Evolutionary conservation across 306 rosid species (phyloP).

Genomic region (Sicyos edulis): DNA sequence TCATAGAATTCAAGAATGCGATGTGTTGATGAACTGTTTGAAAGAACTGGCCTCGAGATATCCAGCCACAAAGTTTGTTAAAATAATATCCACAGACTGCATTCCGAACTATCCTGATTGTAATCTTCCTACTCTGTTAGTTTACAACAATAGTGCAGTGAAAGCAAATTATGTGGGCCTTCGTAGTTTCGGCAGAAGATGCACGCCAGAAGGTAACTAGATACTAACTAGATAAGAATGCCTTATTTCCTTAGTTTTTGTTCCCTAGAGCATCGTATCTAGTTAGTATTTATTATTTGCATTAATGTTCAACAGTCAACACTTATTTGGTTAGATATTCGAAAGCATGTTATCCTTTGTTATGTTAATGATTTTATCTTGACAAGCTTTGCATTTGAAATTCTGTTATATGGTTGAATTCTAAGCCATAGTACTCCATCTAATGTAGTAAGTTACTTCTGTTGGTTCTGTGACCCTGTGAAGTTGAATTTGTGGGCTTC

Average conservation of each 20-base stretch:
- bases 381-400: background rate
- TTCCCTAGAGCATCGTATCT: background rate
- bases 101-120: conserved; percentile 87
- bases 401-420: background rate
- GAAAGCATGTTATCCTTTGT: background rate
- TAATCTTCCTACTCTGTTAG: conserved; percentile 80
- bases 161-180: conserved; percentile 84
- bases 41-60: conserved; percentile 74
- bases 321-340: background rate
- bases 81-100: conserved; percentile 91
- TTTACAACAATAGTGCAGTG: conserved; percentile 86
- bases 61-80: conserved; percentile 90
- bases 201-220: conserved; percentile 99
- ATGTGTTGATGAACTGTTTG: conserved; percentile 72
- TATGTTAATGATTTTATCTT: background rate
- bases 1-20: conserved; percentile 68
- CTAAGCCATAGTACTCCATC: background rate
- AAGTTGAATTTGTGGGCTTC: background rate
- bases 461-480: background rate
- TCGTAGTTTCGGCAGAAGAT: conserved; percentile 71
- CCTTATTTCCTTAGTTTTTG: background rate
- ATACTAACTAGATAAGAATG: no score
- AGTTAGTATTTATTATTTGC: background rate
- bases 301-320: background rate
- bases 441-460: background rate